Evolutionary conservation across 2,329 filamentous ascomycete species (phyloP).

Genomic region (Ophiostoma novo-ulmi): DNA sequence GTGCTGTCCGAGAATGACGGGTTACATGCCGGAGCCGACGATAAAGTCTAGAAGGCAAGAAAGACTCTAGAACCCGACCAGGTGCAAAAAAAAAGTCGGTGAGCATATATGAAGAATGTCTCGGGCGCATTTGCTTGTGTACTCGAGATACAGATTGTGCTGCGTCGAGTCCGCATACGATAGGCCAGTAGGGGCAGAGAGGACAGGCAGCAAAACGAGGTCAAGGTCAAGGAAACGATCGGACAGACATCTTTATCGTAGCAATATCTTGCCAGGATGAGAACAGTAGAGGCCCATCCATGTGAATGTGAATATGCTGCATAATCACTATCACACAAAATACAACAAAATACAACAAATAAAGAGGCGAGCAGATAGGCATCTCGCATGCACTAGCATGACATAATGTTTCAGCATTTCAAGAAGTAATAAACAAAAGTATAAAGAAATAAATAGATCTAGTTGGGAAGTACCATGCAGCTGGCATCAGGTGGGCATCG

Average conservation of each 20-base stretch:
- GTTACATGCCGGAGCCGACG: background rate
- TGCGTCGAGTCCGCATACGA: background rate
- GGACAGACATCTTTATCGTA: background rate
- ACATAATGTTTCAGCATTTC: no score
- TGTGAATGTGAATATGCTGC: background rate
- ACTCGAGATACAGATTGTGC: background rate
- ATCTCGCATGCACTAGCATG: background rate
- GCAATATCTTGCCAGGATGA: background rate
- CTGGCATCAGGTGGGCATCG: slow-evolving; percentile 1
- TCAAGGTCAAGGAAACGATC: background rate
- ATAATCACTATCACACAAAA: no score
- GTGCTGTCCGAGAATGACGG: background rate
- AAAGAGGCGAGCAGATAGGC: background rate
- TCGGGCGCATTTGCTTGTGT: slow-evolving; percentile 4
- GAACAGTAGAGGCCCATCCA: background rate
- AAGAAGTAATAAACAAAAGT: no score
- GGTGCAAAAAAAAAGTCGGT: background rate
- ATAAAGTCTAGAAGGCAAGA: background rate
- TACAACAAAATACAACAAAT: background rate
- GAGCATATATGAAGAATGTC: background rate
- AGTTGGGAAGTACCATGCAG: background rate
- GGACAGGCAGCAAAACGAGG: background rate
- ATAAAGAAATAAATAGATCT: background rate
- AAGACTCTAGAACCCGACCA: background rate
- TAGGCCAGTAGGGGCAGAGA: background rate